Evolutionary conservation across 805 yeast genomes (phyloP), one percentile per base, ranked within the genome.

Genomic region (Candida sonorensis): DNA sequence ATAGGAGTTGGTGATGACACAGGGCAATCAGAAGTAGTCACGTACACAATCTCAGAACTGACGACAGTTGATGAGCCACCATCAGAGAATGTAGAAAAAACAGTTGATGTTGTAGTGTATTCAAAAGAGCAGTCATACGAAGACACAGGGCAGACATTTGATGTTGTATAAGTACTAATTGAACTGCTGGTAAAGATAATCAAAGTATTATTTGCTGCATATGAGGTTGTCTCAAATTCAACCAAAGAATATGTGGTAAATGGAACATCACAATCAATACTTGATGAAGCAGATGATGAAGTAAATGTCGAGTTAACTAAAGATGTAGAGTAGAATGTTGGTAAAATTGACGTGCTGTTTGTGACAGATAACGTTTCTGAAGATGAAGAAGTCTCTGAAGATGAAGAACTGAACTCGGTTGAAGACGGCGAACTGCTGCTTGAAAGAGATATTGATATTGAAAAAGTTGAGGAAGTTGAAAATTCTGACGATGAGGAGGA

Each of bases 401-500:
- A 29, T 14, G 17, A 9, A 5, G 35, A 23, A 14, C 37, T 26
- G 11, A 31, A 33, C 7, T 28, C n/a, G 10, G 31, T n/a, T 3
- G 28, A 25, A 9, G 32, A 33, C 5, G 37, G 24, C 19, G 32
- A 30, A 7, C 18, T 14, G 13, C 14, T 25, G 30, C 12, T 10
- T 11, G 31, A 17, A 26, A 18, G 19, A 36, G 30, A 23, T 28
- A 35, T 25, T 7, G n/a, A 25, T 21, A 30, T 27, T 12, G 30
- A 23, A 9, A 12, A 8, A 25, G 23, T 27, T 15, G 24, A 16
- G 11, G 21, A 31, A 15, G 37, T 12, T 21, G 35, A 13, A 10
- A 30, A n/a, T 3, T 33, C 5, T 12, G 29, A 12, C 23, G 33
- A 27, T 2, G 37, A 20, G 2, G 35, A 15, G 4, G 18, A 9